Base-by-base conservation (phyloP, 495 filamentous ascomycete species). In the Lichenothelia convexa region DNA sequence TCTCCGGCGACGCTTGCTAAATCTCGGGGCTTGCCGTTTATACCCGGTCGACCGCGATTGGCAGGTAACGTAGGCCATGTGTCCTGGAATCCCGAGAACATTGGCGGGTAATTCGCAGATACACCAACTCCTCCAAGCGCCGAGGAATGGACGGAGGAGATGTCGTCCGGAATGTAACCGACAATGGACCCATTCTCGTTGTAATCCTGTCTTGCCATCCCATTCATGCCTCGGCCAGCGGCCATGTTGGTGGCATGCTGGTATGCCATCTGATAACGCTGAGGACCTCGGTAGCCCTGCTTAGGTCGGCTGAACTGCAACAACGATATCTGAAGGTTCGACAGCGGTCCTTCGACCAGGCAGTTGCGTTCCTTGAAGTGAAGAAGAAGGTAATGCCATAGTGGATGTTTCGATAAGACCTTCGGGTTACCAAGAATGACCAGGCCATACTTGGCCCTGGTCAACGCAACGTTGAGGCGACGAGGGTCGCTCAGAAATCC, bases 311-410 rank as follows among this genome's bases (percentile, higher is more conserved):
- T 83, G 62, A 99, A 95, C 50, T 99, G 89, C 31, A 95, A 70
- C 31, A 99, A 67, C 3, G 83, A 93, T 32, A 85, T 78, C 55
- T 95, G 91, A 9, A 99, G 65, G 46, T 99, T 95, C 18, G 80
- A 86, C 36, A 99, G 63, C n/a, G 91, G 87, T 0, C 89, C 89
- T 53, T 99, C 89, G 27, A 99, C 89, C 5, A 99, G 67, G 48
- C 87, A 95, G 43, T 92, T 87, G 40, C 73, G 76, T 52, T 95
- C 89, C 62, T 99, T 99, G 67, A 94, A 99, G 49, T 99, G 89
- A 18, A 92, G 65, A 6, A 99, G 65, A 16, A 99, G 74, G 52
- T 84, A 87, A 48, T 99, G 91, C 89, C 89, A 99, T 12, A 99
- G 63, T 33, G 92, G 89, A 56, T 99, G 89, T 61, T 95, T 99